Evolutionary conservation across 2,329 filamentous ascomycete species (phyloP).

Genomic region (Colletotrichum eleusines): DNA sequence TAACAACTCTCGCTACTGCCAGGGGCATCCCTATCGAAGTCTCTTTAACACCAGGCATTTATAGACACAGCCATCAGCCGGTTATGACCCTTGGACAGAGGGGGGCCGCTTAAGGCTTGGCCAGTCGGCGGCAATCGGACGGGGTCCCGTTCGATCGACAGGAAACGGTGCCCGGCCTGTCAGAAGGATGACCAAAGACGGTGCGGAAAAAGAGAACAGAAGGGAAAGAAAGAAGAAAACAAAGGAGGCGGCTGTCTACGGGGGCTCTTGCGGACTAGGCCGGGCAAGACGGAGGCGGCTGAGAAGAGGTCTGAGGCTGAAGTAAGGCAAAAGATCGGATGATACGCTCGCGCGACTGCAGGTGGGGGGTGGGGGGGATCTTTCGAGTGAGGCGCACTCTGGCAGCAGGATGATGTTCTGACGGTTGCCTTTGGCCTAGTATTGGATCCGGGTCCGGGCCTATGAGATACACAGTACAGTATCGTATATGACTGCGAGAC

Average conservation of each 20-base stretch:
- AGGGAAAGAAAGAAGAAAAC: background rate
- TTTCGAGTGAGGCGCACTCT: too few relatives aligned
- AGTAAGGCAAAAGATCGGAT: conserved; percentile 25
- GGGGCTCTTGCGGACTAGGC: conserved; percentile 3
- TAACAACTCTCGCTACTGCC: conserved; percentile 6
- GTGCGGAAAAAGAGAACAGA: conserved; percentile 17
- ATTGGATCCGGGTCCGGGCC: background rate
- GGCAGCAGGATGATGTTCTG: too few relatives aligned
- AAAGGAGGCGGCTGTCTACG: background rate
- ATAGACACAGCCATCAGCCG: conserved; percentile 7
- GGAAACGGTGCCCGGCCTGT: background rate
- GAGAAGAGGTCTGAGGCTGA: conserved; percentile 15
- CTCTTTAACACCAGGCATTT: background rate
- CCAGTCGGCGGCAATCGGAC: background rate
- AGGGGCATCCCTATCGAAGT: background rate
- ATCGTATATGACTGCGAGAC: background rate
- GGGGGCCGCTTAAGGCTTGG: background rate
- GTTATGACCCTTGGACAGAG: background rate
- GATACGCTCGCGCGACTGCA: conserved; percentile 31
- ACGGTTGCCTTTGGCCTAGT: background rate
- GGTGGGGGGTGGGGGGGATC: background rate
- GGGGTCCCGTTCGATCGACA: conserved; percentile 9
- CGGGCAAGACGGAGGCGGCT: background rate
- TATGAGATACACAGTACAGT: background rate
- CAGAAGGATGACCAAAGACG: conserved; percentile 6